phyloP scores from a whole-genome alignment of 441 rosid genomes.

The Metrosideros polymorpha region DNA sequence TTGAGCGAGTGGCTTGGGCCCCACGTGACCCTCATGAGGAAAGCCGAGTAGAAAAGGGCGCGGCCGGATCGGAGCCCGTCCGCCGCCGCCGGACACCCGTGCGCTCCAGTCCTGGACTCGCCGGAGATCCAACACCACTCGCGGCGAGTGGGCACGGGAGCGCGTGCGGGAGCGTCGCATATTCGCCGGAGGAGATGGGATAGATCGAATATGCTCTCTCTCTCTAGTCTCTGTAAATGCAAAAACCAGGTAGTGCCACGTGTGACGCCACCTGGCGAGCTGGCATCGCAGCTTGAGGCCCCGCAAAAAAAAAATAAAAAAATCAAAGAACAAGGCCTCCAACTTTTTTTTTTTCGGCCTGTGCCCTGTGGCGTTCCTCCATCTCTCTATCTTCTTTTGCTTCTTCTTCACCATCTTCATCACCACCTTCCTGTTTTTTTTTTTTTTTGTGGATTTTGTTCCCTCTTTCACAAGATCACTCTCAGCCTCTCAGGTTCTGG shows the following conservation, averaged over 20 bases:
- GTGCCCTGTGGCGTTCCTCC: slow-evolving; percentile 1
- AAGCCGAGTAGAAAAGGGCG: background rate
- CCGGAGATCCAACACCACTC: background rate
- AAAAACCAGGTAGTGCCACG: slow-evolving; percentile 39
- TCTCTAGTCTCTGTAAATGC: background rate
- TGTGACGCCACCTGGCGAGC: slow-evolving; percentile 44
- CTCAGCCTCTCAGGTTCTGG: background rate
- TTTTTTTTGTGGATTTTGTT: background rate
- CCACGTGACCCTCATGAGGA: background rate
- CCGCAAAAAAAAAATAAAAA: background rate
- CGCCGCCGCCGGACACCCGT: background rate
- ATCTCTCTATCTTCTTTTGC: background rate
- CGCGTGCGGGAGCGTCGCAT: background rate
- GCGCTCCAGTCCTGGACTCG: background rate
- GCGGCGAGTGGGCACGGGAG: background rate
- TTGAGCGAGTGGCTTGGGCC: background rate
- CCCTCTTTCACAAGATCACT: background rate
- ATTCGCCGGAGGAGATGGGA: background rate
- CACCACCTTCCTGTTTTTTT: background rate
- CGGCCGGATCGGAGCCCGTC: background rate
- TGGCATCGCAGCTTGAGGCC: slow-evolving; percentile 25
- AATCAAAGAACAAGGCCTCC: background rate
- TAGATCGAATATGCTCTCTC: background rate
- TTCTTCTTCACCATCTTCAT: background rate
- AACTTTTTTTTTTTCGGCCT: background rate